Evolutionary conservation across 169 alveolate genomes (phyloP), one percentile per base, ranked within the genome.

Genomic region (Plasmodium gonderi): DNA sequence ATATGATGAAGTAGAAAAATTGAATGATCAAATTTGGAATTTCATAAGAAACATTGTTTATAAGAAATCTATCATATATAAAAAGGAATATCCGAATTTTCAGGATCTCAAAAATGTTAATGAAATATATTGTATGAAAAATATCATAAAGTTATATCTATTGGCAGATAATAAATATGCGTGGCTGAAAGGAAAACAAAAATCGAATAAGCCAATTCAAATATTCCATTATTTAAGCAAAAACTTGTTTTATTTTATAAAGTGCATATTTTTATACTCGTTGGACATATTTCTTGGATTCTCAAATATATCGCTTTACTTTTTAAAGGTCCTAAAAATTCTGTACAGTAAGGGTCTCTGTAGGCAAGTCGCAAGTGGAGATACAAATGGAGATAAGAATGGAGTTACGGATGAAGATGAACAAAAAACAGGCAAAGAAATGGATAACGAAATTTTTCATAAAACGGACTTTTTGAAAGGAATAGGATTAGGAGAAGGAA

Each of bases 401-500:
- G n/a, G n/a, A n/a, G n/a, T n/a, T n/a, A n/a, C n/a, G n/a, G n/a
- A n/a, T n/a, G 17, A 83, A 93, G 36, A 96, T 95, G 26, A 96
- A 94, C n/a, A 91, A 93, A 9, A 91, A 79, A 3, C 94, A 95
- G 26, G 93, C 94, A 11, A 82, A 95, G 42, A 94, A 95, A n/a
- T n/a, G 49, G 95, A 97, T 33, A 87, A 95, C 67, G 96, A 97
- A 2, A 92, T 92, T 17, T 92, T 95, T 31, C 95, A 95, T 8
- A 92, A 95, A 26, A 95, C 93, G 26, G 94, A 96, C 49, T 79
- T 91, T 75, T 91, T 95, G 2, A 90, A 96, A 54, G 96, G 96
- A 29, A 80, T 95, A 14, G 96, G 96, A 12, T 95, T 94, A 49
- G 97, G 96, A 31, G 94, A 95, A 44, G 95, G 96, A 26, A 92